phyloP scores from a whole-genome alignment of 208 protist genomes.

The Leptomonas pyrrhocoris region DNA sequence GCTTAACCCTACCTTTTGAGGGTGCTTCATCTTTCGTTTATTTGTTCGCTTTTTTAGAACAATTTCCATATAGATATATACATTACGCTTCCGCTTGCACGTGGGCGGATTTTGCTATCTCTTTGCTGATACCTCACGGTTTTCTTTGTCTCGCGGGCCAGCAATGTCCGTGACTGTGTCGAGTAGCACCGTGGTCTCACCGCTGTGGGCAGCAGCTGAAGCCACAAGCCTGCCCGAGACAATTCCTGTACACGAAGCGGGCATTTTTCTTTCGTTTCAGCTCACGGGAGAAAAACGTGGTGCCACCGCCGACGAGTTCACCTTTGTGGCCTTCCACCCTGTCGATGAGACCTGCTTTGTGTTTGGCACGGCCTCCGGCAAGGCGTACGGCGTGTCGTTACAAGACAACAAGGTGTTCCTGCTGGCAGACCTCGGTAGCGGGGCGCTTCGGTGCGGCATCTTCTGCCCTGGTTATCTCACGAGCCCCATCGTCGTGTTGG shows the following conservation, averaged over 20 bases:
- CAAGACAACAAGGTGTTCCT: conserved; percentile 56
- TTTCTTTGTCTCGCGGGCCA: not conserved
- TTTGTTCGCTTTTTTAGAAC: not conserved
- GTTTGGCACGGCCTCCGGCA: conserved; percentile 40
- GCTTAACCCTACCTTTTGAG: not conserved
- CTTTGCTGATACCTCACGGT: too few relatives aligned
- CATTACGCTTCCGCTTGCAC: too few relatives aligned
- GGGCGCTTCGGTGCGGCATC: conserved; percentile 30
- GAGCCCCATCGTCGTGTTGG: conserved; percentile 35
- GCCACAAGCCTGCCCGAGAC: not conserved
- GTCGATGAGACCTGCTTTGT: conserved; percentile 36
- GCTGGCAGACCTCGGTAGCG: conserved; percentile 25
- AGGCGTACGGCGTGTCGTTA: conserved; percentile 46
- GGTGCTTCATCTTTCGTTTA: not conserved
- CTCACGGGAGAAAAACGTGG: not conserved
- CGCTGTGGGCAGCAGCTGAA: conserved; percentile 18
- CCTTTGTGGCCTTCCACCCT: conserved; percentile 35
- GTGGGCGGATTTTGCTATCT: too few relatives aligned
- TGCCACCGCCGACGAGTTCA: conserved; percentile 5
- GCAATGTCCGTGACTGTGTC: conserved; percentile 26
- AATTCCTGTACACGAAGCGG: conserved; percentile 9
- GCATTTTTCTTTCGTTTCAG: conserved; percentile 19
- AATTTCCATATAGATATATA: too few relatives aligned
- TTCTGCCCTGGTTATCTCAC: conserved; percentile 40
- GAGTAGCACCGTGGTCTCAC: conserved; percentile 20